Evolutionary conservation across 1,284 basidiomycete species (phyloP), one percentile per base, ranked within the genome.

Genomic region (Ganoderma lucidum): DNA sequence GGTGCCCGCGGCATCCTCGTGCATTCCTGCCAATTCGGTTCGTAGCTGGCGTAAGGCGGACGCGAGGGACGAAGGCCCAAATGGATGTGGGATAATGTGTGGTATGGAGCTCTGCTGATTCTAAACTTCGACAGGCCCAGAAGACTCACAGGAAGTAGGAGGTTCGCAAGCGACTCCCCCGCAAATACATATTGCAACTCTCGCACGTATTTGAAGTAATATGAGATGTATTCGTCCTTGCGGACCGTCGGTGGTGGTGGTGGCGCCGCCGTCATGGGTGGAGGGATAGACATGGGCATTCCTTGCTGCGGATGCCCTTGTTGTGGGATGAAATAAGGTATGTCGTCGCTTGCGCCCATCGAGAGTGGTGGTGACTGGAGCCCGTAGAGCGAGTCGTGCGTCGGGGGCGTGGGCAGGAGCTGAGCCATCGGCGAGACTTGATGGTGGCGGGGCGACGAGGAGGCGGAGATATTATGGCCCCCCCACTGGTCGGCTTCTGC

Each of bases 131-230:
- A 35, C 19, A 45, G 28, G 17, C n/a, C 3, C 12, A n/a, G 6
- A 61, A 53, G 39, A 79, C 88, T 81, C 78, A 91, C 90, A 62
- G 84, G 83, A 78, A 89, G 88, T 69, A 89, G 87, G 63, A 87
- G 82, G 66, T 89, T 87, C 37, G 87, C 87, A 63, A 90, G 82
- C 6, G 83, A 78, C 68, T 87, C 86, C 5, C 86, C 84, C 42
- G 86, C 84, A 74, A 91, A 90, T 41, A 86, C 82, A 71, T 86
- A 88, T 75, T 90, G 86, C 61, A 88, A 81, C 74, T 85, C 85
- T 35, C 87, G 86, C 68, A 92, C 88, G 71, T 89, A 84, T 67
- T 87, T 85, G 75, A 93, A 92, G 78, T 91, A 93, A 77, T 92
- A 90, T 74, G 87, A 80, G 64, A 91, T 84, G 72, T 89, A 85